Evolutionary conservation across 75 land plant genomes (phyloP).

Genomic region (Ceratopteris richardii): DNA sequence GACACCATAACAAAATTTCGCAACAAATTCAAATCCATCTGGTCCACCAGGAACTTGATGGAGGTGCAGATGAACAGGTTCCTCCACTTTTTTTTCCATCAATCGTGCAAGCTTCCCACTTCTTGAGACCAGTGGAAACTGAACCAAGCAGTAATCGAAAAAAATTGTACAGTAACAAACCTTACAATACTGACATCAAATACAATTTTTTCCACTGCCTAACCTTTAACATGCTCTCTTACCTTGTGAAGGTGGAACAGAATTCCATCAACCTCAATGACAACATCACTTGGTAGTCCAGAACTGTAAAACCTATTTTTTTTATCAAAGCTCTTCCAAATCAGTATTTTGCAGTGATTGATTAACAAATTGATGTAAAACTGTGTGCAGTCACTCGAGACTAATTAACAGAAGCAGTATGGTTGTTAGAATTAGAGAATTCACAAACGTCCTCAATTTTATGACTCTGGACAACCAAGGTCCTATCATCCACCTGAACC

Average conservation of each 20-base stretch:
- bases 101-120: conserved; percentile 62
- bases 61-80: conserved; percentile 33
- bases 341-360: no score
- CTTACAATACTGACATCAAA: conserved; percentile 5
- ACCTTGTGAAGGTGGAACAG: conserved; percentile 74
- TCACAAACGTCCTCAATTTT: no score
- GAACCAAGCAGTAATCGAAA: no score
- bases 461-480: no score
- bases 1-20: conserved; percentile 87
- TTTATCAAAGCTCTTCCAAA: no score
- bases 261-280: conserved; percentile 30
- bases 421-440: no score
- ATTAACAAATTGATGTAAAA: no score
- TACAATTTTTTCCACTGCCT: background rate
- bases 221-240: background rate
- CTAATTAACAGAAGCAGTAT: no score
- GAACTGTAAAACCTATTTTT: conserved; percentile 51
- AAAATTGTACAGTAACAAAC: no score
- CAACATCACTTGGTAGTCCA: conserved; percentile 51
- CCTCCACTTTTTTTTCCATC: conserved; percentile 45
- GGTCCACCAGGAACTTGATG: conserved; percentile 67
- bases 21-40: conserved; percentile 74
- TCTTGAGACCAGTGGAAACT: conserved; percentile 81
- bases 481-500: no score
- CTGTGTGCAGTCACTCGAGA: no score